phyloP scores from a whole-genome alignment of 441 rosid genomes.

The Kokia cookei region DNA sequence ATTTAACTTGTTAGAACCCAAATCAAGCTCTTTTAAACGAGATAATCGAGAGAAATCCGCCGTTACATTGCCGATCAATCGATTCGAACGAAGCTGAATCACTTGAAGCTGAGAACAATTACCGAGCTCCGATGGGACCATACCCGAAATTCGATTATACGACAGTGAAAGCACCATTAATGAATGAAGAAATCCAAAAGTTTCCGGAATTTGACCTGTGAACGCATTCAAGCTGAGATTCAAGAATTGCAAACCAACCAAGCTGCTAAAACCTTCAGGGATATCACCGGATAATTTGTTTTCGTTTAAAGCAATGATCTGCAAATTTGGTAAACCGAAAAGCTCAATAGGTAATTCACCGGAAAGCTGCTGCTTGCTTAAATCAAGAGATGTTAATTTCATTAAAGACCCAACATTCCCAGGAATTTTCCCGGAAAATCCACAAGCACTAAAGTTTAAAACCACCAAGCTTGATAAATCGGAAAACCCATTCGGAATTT shows the following conservation, averaged over 20 bases:
- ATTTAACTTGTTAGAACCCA: conserved; percentile 39
- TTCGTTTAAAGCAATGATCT: conserved; percentile 44
- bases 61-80: conserved; percentile 41
- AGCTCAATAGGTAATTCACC: conserved; percentile 61
- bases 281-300: conserved; percentile 42
- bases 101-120: conserved; percentile 62
- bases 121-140: conserved; percentile 56
- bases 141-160: conserved; percentile 39
- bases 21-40: conserved; percentile 49
- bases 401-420: conserved; percentile 38
- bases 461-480: conserved; percentile 42
- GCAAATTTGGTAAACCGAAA: conserved; percentile 65
- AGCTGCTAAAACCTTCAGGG: conserved; percentile 82
- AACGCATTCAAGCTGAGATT: conserved; percentile 48
- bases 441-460: conserved; percentile 57
- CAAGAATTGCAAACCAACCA: conserved; percentile 46
- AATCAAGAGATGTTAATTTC: conserved; percentile 53
- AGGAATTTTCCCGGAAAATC: conserved; percentile 64
- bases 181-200: conserved; percentile 56
- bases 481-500: conserved; percentile 41
- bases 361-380: conserved; percentile 61
- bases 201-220: conserved; percentile 42
- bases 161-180: conserved; percentile 54
- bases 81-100: conserved; percentile 59
- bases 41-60: conserved; percentile 38